These are phyloP conservation scores for Xylariales sp. DNA, from an alignment of 2,329 filamentous ascomycete species.

Conservation along the genomic window DNA sequence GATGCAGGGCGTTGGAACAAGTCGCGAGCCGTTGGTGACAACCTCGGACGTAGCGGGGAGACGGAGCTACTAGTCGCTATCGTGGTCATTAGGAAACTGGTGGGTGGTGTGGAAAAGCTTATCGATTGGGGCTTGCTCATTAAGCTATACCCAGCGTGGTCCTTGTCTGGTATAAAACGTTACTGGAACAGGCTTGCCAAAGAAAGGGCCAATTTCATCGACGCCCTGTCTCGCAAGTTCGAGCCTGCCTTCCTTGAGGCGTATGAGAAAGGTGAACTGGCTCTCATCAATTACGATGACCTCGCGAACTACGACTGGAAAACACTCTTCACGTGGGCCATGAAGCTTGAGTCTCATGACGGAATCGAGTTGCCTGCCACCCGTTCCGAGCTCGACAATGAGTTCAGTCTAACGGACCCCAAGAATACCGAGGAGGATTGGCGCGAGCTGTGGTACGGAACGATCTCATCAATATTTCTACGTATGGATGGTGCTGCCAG, in stretches of 20 bases:
- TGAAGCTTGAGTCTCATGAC: conserved; percentile 43
- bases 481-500: conserved; percentile 52
- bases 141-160: conserved; percentile 49
- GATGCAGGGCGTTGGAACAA: conserved; percentile 29
- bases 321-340: conserved; percentile 61
- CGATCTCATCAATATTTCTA: conserved; percentile 49
- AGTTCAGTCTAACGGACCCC: conserved; percentile 36
- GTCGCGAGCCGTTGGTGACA: conserved; percentile 23
- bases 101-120: conserved; percentile 55
- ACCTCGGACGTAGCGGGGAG: conserved; percentile 35
- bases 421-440: conserved; percentile 37
- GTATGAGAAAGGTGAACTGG: conserved; percentile 58
- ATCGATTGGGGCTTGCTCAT: conserved; percentile 59
- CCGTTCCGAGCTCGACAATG: conserved; percentile 37
- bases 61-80: conserved; percentile 52
- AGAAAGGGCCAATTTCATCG: conserved; percentile 47
- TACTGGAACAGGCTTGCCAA: conserved; percentile 52
- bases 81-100: conserved; percentile 50
- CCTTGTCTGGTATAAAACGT: conserved; percentile 45
- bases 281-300: conserved; percentile 59
- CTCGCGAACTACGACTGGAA: conserved; percentile 65
- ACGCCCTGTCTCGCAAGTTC: conserved; percentile 57
- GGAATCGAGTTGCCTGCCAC: conserved; percentile 44
- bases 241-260: conserved; percentile 61
- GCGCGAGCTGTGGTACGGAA: conserved; percentile 54